Conservation (phyloP, 2,329 filamentous ascomycete species). For the Colletotrichum chrysophilum region DNA sequence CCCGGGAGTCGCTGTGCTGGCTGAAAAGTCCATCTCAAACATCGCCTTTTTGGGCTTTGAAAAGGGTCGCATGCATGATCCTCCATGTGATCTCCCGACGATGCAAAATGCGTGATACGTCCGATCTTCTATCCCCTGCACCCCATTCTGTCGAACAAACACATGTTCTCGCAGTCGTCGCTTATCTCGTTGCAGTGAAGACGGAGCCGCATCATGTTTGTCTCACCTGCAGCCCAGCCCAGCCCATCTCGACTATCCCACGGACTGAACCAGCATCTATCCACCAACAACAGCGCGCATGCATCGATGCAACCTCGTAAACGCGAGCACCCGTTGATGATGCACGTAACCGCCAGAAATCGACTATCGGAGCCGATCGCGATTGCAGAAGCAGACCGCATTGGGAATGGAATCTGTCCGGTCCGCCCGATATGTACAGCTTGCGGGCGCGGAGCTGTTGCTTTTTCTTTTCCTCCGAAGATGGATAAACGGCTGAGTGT, state of each 20-base stretch:
- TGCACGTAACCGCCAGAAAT: neutral
- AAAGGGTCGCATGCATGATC: neutral
- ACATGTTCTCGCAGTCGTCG: neutral
- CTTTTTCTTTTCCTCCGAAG: neutral
- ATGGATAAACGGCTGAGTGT: neutral
- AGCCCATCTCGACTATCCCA: neutral
- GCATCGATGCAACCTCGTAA: neutral
- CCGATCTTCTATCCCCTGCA: neutral
- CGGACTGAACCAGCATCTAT: neutral
- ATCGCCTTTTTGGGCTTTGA: neutral
- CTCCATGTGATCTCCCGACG: neutral
- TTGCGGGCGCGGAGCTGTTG: neutral
- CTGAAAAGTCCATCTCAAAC: accelerated
- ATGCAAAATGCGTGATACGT: neutral
- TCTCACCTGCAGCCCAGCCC: neutral
- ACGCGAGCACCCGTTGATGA: neutral
- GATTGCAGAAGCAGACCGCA: neutral
- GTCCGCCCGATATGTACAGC: neutral
- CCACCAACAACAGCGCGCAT: neutral
- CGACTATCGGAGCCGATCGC: neutral
- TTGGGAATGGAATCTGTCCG: neutral
- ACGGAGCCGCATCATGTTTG: neutral
- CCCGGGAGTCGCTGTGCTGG: neutral
- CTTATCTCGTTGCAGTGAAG: neutral
- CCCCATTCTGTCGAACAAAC: neutral